These are phyloP conservation scores for Trichoderma guizhouense DNA, from an alignment of 2,329 filamentous ascomycete species.

Conservation along the genomic window DNA sequence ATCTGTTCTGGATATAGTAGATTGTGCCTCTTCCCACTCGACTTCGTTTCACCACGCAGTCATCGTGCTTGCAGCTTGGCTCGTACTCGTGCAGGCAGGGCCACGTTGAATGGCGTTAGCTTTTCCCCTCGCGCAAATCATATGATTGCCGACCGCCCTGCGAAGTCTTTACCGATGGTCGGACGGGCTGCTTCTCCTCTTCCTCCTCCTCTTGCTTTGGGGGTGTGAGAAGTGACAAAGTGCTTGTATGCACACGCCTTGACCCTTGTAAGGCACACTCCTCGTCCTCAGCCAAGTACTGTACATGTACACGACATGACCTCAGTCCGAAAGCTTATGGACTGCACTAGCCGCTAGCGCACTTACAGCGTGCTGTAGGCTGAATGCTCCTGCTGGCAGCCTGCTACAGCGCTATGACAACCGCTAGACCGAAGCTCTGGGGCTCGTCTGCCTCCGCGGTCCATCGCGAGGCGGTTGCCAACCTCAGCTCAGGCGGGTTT, in stretches of 20 bases:
- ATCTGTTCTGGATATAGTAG: background rate
- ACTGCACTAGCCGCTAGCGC: background rate
- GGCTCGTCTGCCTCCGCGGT: background rate
- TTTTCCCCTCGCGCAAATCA: background rate
- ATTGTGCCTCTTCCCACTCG: background rate
- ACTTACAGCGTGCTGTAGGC: background rate
- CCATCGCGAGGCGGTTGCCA: background rate
- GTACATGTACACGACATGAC: background rate
- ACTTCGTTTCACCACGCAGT: background rate
- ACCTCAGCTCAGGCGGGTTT: constrained; percentile 2
- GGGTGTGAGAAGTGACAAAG: background rate
- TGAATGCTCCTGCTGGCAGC: background rate
- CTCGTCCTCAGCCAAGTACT: background rate
- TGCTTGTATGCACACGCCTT: background rate
- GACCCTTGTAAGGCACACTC: background rate
- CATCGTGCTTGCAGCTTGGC: background rate
- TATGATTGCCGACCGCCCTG: background rate
- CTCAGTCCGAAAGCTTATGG: background rate
- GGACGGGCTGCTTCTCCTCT: background rate
- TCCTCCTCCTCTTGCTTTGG: background rate
- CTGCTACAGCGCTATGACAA: background rate
- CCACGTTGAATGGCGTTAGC: constrained; percentile 1
- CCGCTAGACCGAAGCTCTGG: background rate
- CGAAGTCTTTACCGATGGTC: background rate
- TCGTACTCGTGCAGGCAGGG: background rate